Evolutionary conservation across 2,329 filamentous ascomycete genomes (phyloP), one percentile per base, ranked within the genome.

Genomic region (Periconia sp.): DNA sequence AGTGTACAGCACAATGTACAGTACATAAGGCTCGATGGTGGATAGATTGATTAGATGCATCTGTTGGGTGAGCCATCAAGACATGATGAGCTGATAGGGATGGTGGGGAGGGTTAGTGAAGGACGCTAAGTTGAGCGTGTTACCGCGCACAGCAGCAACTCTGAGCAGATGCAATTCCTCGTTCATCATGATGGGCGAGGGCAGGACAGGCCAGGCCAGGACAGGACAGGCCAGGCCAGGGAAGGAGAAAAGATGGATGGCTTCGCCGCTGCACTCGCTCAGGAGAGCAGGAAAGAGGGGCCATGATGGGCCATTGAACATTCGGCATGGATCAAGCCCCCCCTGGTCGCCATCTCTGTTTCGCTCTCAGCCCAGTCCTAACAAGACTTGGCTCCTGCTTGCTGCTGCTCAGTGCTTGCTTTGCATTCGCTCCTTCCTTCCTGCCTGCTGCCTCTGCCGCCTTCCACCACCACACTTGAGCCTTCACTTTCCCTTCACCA

Each of bases 321-420:
- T 5, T 27, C 5, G 23, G 5, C 8, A 27, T 27, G 23, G 3
- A 27, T 33, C n/a, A n/a, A n/a, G 31, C 47, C 27, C 44, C 45
- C 41, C 35, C 50, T 55, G 53, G 47, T 48, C 45, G n/a, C 33
- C 33, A 37, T 37, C 33, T 37, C 11, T 37, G 33, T 37, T 37
- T 37, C 33, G 33, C 33, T 37, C 33, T 11, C 33, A 37, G 33
- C 11, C 33, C 33, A 14, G 33, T 27, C 23, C 23, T 27, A 27
- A 27, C 23, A 47, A 17, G 33, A 37, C 11, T n/a, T 37, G 13
- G 33, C 15, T 6, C 33, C 33, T 13, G 11, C 33, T 37, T n/a
- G n/a, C n/a, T n/a, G n/a, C n/a, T n/a, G n/a, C n/a, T n/a, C n/a
- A 11, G 6, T 37, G 33, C 33, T 13, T 37, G 33, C 33, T 37